A percentile compares a stretch with the other conserved stretches of the same genome.
Conservation (phyloP, 495 filamentous ascomycete genomes). For the Lasiosphaeria ovina region DNA sequence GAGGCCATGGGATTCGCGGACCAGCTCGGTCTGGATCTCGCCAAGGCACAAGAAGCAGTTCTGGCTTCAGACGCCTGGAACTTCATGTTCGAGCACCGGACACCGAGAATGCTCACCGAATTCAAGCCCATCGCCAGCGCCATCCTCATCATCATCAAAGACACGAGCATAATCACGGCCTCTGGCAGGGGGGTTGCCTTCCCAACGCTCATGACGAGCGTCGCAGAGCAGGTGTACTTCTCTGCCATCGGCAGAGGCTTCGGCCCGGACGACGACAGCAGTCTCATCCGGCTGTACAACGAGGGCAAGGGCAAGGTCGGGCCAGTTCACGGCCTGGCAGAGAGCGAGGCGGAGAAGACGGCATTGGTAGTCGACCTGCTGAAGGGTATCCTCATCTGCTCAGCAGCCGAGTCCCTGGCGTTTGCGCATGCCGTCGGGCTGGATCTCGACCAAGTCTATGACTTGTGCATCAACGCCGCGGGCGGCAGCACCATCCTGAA, state of each 20-base stretch:
- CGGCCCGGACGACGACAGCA: constrained; percentile 66
- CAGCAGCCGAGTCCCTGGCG: constrained; percentile 63
- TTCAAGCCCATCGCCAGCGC: constrained; percentile 69
- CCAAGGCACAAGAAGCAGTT: constrained; percentile 54
- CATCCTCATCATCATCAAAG: constrained; percentile 75
- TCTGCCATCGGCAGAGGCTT: constrained; percentile 59
- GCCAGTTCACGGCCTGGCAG: constrained; percentile 40
- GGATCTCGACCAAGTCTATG: constrained; percentile 63
- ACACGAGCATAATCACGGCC: constrained; percentile 74
- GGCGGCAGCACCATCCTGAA: constrained; percentile 63
- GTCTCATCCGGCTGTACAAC: constrained; percentile 63
- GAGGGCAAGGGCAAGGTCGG: constrained; percentile 37
- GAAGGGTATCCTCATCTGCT: constrained; percentile 62
- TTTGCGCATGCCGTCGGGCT: constrained; percentile 63
- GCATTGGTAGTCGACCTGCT: constrained; percentile 60
- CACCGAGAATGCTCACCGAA: constrained; percentile 64
- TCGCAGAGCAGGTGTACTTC: constrained; percentile 69
- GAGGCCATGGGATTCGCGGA: constrained; percentile 75
- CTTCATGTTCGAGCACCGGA: constrained; percentile 82
- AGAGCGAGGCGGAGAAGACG: constrained; percentile 41
- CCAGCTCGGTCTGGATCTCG: constrained; percentile 62
- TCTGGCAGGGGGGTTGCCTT: constrained; percentile 60
- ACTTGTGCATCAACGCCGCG: constrained; percentile 67
- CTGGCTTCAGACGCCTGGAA: constrained; percentile 61
- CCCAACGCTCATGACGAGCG: constrained; percentile 67